Evolutionary conservation across 2,329 filamentous ascomycete genomes (phyloP), one percentile per base, ranked within the genome.

Genomic region (Colletotrichum magnum): DNA sequence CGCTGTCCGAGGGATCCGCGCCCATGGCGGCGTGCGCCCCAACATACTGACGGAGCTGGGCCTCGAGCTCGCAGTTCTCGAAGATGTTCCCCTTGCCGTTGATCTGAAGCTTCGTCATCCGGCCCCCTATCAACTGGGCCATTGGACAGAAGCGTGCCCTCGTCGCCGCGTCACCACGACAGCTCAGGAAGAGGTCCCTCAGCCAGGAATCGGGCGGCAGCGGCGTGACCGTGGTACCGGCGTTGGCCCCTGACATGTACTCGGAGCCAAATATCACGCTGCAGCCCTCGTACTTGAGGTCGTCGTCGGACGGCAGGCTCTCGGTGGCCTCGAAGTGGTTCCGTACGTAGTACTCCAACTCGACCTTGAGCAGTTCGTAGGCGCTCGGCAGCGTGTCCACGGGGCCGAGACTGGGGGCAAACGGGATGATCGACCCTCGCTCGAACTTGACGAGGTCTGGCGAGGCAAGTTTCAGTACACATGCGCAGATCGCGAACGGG

Each of bases 331-430:
- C 75, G 2, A 74, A 68, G 43, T 74, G 73, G 4, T 72, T 73
- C 5, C 75, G 73, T 54, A 75, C 71, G 36, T 73, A 78, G 10
- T 77, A 75, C 7, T 78, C 72, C 0, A 82, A 58, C 18, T 79
- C 79, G 1, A 80, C 63, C 45, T 82, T 82, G 1, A 83, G 71
- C 0, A 79, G 61, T 53, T 82, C 81, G 53, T 81, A 82, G 0
- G 79, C 74, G 15, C 72, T 78, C 1, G 72, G 73, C 1, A 73
- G 71, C 0, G 72, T 71, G 18, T 68, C 73, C 1, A 68, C 70
- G 5, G 60, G 59, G 5, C 72, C 71, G 2, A 18, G 12, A 6
- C 58, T 59, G 13, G 62, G 62, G 3, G 58, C 54, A 4, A 67
- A 70, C 12, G 70, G 70, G 1, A 71, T 48, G 0, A 67, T 62